A percentile compares a stretch with the other conserved stretches of the same genome.
phyloP scores from a whole-genome alignment of 805 yeast species.

The Cyberlindnera mississippiensis region DNA sequence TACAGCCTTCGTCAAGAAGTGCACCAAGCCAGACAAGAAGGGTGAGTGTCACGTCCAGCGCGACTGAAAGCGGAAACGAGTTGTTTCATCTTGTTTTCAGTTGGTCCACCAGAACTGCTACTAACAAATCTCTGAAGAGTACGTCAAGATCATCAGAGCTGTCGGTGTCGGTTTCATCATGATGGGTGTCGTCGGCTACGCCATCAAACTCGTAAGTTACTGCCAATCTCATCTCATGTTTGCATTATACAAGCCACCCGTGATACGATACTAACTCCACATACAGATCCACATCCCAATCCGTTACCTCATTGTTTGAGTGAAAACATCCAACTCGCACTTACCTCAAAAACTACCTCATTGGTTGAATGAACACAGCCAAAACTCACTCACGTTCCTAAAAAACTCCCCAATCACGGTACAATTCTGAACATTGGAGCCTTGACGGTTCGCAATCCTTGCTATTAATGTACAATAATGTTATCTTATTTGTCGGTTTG shows the following conservation, averaged over 20 bases:
- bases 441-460: no score
- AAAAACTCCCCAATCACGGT: no score
- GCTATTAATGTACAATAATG: no score
- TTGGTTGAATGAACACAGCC: no score
- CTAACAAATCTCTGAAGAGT: conserved; percentile 45
- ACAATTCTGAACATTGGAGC: no score
- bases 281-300: conserved; percentile 79
- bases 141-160: conserved; percentile 83
- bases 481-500: no score
- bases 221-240: background rate
- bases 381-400: no score
- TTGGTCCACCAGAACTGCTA: background rate
- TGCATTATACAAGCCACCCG: background rate
- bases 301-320: conserved; percentile 87
- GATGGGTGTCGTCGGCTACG: conserved; percentile 97
- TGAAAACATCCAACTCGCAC: background rate
- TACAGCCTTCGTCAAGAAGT: conserved; percentile 78
- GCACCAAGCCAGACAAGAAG: conserved; percentile 87
- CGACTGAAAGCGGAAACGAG: background rate
- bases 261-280: conserved; percentile 8
- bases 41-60: conserved; percentile 39
- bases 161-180: conserved; percentile 95
- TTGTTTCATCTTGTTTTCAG: no score
- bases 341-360: no score
- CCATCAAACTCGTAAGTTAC: conserved; percentile 72